A percentile compares a stretch with the other conserved stretches of the same genome.
These are phyloP conservation scores for Licmophora abbreviata DNA, from an alignment of 108 stramenopile genomes.

Conservation along the genomic window DNA sequence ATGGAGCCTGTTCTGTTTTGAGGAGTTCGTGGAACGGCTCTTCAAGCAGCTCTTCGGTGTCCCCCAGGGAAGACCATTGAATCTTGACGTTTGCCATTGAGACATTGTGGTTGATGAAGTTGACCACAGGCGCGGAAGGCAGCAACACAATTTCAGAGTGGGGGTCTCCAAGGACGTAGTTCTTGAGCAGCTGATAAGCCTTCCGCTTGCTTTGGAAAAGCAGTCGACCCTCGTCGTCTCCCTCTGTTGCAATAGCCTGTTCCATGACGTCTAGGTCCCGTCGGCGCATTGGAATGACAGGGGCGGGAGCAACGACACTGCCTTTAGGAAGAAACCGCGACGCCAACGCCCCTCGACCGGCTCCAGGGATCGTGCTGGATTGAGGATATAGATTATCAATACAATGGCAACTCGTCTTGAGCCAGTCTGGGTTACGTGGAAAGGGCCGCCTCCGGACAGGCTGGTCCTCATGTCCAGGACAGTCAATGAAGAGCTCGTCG, in stretches of 20 bases:
- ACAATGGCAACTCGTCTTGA: constrained; percentile 23
- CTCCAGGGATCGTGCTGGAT: constrained; percentile 50
- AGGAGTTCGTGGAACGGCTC: constrained; percentile 11
- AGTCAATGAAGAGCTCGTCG: background rate
- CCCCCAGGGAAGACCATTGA: constrained; percentile 22
- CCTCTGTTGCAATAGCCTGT: constrained; percentile 19
- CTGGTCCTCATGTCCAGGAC: too few relatives aligned
- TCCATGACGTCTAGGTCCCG: constrained; percentile 15
- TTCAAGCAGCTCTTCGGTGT: constrained; percentile 25
- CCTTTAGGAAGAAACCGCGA: constrained; percentile 50
- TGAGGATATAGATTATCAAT: constrained; percentile 62
- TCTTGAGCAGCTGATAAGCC: constrained; percentile 30
- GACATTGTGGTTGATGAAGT: constrained; percentile 59
- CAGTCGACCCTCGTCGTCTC: background rate
- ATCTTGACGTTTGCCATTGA: constrained; percentile 42
- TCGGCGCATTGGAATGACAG: constrained; percentile 61
- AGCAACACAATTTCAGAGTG: constrained; percentile 47
- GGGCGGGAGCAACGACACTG: constrained; percentile 50
- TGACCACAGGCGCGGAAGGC: constrained; percentile 43
- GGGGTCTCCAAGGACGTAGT: constrained; percentile 48
- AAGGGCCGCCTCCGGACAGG: too few relatives aligned
- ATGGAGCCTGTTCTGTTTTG: constrained; percentile 17
- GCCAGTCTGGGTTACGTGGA: background rate
- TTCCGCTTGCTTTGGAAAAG: too few relatives aligned
- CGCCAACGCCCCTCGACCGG: constrained; percentile 75